Evolutionary conservation across 306 rosid genomes (phyloP).

Genomic region (Vigna radiata): DNA sequence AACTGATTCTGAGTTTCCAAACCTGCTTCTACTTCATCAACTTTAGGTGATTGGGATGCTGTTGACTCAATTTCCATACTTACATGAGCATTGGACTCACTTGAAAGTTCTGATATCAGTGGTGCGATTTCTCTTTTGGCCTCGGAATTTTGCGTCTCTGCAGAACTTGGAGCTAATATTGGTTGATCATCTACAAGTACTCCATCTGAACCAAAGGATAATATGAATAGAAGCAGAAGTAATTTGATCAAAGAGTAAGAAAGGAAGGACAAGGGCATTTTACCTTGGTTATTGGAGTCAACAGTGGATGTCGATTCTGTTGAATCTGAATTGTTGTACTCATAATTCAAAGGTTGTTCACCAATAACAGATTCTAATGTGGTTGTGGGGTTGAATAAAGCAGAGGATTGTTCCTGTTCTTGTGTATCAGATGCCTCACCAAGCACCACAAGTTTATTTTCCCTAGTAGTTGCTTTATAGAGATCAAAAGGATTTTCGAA

Average conservation of each 20-base stretch:
- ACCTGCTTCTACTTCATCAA: constrained; percentile 8
- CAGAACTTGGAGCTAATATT: neutral
- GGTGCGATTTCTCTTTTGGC: neutral
- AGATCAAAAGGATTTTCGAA: neutral
- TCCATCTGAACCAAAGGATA: neutral
- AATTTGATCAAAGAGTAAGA: no score
- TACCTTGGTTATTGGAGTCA: neutral
- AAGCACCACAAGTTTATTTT: neutral
- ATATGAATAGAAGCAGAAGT: no score
- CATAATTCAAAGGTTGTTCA: neutral
- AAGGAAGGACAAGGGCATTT: neutral
- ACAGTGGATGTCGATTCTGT: neutral
- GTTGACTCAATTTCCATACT: neutral
- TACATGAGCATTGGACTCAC: neutral
- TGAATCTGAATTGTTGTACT: neutral
- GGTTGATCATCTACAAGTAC: neutral
- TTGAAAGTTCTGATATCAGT: no score
- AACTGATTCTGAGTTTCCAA: neutral
- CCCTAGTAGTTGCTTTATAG: neutral
- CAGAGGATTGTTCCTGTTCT: neutral
- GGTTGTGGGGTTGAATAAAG: neutral
- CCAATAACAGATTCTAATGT: neutral
- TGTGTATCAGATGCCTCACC: neutral
- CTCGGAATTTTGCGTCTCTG: neutral
- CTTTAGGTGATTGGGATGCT: neutral